phyloP scores from a whole-genome alignment of 306 rosid species.

The Begonia masoniana region DNA sequence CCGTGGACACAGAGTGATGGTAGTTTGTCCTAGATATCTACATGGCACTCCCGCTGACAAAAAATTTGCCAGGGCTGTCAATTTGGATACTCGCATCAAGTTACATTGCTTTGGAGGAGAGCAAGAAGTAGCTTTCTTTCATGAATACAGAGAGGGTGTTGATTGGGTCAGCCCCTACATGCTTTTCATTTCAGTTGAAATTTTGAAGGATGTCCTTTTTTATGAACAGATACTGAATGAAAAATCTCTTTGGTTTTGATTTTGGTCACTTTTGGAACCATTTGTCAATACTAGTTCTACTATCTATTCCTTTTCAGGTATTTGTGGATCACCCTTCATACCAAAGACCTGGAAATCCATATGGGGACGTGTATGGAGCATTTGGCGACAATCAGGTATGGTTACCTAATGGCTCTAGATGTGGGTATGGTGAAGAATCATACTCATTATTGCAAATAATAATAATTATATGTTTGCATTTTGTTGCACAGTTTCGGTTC shows the following conservation, averaged over 20 bases:
- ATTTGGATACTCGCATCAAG: slow-evolving; percentile 17
- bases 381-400: slow-evolving; percentile 79
- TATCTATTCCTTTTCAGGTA: slow-evolving; percentile 32
- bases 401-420: slow-evolving; percentile 3
- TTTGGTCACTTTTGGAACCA: not conserved
- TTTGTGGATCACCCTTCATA: slow-evolving; percentile 76
- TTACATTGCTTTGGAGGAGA: slow-evolving; percentile 44
- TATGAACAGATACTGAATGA: not conserved
- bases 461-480: slow-evolving; percentile 32
- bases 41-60: slow-evolving; percentile 42
- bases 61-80: slow-evolving; percentile 33
- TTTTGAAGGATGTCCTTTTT: not conserved
- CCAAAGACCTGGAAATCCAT: slow-evolving; percentile 79
- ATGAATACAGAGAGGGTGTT: slow-evolving; percentile 63
- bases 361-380: slow-evolving; percentile 61
- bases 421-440: slow-evolving; percentile 3
- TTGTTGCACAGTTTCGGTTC: slow-evolving; percentile 89
- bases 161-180: slow-evolving; percentile 50
- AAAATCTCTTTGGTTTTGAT: not conserved
- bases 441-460: slow-evolving; percentile 8
- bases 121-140: slow-evolving; percentile 68
- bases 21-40: slow-evolving; percentile 62
- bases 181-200: not conserved
- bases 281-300: slow-evolving; percentile 5
- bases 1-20: slow-evolving; percentile 90